A percentile compares a stretch with the other conserved stretches of the same genome.
phyloP scores from a whole-genome alignment of 1,284 basidiomycete genomes.

The Somion occarium region DNA sequence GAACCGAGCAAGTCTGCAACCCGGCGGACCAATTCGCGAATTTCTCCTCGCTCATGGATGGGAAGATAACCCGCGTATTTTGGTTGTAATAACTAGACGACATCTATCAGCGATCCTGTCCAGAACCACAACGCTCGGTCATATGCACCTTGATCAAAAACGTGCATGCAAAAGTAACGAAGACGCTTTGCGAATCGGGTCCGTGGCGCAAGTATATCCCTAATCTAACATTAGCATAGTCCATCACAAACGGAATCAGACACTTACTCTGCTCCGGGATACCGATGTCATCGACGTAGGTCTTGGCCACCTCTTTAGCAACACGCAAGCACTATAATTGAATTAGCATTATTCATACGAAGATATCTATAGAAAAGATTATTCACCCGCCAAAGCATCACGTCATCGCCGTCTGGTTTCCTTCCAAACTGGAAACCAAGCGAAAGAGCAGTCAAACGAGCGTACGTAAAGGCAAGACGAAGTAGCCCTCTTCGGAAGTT shows the following conservation, averaged over 20 bases:
- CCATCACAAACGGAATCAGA: background rate
- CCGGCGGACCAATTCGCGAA: conserved; percentile 54
- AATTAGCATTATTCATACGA: background rate
- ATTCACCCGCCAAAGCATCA: conserved; percentile 64
- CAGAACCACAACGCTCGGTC: no score
- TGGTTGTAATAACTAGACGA: conserved; percentile 66
- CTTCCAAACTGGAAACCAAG: conserved; percentile 74
- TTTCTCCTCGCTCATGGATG: conserved; percentile 51
- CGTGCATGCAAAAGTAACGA: conserved; percentile 79
- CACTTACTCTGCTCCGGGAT: conserved; percentile 50
- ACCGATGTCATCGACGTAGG: conserved; percentile 59
- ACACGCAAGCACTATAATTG: conserved; percentile 48
- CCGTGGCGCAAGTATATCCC: conserved; percentile 67
- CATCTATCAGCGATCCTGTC: no score
- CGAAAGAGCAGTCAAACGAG: conserved; percentile 62
- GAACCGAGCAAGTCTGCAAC: conserved; percentile 62
- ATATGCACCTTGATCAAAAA: conserved; percentile 72
- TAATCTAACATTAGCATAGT: no score
- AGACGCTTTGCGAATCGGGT: conserved; percentile 79
- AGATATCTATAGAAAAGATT: background rate
- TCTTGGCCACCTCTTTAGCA: conserved; percentile 58
- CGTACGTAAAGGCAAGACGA: conserved; percentile 63
- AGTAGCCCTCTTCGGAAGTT: conserved; percentile 61
- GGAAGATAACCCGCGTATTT: conserved; percentile 60
- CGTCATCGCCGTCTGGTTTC: conserved; percentile 49